Evolutionary conservation across 2,329 filamentous ascomycete species (phyloP), one percentile per base, ranked within the genome.

Genomic region (Oidium heveae): DNA sequence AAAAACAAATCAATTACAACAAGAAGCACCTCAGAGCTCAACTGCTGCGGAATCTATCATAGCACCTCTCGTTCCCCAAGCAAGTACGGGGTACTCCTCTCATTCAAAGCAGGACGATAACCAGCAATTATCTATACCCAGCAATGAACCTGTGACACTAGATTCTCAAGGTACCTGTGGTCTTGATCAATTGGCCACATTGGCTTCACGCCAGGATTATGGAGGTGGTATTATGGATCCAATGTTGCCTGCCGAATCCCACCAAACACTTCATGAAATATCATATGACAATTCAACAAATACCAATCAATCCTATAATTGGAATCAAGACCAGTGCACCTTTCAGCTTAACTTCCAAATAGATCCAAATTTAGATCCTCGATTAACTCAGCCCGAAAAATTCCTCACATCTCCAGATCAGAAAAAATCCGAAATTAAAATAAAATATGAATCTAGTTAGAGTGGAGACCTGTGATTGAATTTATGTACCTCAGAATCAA

Each of bases 161-260:
- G 50, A 55, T 56, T 20, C 57, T 58, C 55, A 44, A 53, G 28
- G 55, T 57, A 43, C 60, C 32, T 60, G 58, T 22, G 59, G 59
- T 37, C 50, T 61, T 50, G 59, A 61, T 43, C 58, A 59, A 52
- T 56, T 61, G 10, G 59, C 59, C 16, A 53, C 57, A 9, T 56
- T 61, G 33, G 59, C 59, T 43, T 59, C 58, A 33, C 57, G 59
- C 47, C 58, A 57, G 52, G 55, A 59, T 53, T 59, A 57, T 57
- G 57, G 57, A 53, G 58, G 58, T 39, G 55, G 56, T 32, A 54
- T 50, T 39, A 56, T 55, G 55, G 60, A 61, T 55, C 39, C 58
- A 18, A 50, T 55, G 28, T 32, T 32, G 28, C 28, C 28, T 8
- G 28, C 28, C 28, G 28, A 32, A 32, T 32, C 28, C 9, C 28